phyloP scores from a whole-genome alignment of 257 asterid genomes.

The Salvia rosmarinus region DNA sequence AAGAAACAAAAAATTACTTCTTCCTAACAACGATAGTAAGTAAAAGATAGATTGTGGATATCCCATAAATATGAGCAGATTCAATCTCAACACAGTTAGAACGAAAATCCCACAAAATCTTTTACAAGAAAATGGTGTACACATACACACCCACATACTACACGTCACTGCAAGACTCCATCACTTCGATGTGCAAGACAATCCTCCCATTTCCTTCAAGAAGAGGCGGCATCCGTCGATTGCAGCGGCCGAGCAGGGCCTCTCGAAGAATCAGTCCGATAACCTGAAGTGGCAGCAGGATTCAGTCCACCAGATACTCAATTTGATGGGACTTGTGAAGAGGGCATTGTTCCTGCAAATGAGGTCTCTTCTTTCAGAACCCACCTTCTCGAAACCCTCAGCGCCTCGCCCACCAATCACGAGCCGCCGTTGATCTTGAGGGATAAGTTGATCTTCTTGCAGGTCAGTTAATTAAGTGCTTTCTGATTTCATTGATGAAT shows the following conservation, averaged over 20 bases:
- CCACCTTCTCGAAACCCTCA: constrained; percentile 70
- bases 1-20: not conserved
- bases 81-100: not conserved
- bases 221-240: constrained; percentile 75
- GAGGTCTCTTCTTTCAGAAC: constrained; percentile 79
- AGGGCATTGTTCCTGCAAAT: constrained; percentile 59
- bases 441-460: constrained; percentile 91
- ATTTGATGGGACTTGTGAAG: constrained; percentile 81
- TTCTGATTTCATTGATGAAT: no score
- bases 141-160: constrained; percentile 77
- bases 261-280: constrained; percentile 84
- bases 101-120: not conserved
- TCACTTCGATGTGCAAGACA: constrained; percentile 80
- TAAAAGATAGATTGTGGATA: not conserved
- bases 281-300: constrained; percentile 98
- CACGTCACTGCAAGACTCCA: constrained; percentile 78
- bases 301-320: constrained; percentile 87
- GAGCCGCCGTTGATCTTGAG: constrained; percentile 66
- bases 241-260: constrained; percentile 81
- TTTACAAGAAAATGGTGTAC: constrained; percentile 56
- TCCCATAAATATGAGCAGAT: constrained; percentile 17
- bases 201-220: constrained; percentile 87
- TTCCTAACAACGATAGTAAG: not conserved
- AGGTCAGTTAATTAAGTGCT: constrained; percentile 59
- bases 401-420: constrained; percentile 64